Percentiles rank a stretch among this genome's conserved stretches.
These are phyloP conservation scores for Aureobasidium sp. DNA, from an alignment of 2,329 filamentous ascomycete species.

Conservation along the genomic window DNA sequence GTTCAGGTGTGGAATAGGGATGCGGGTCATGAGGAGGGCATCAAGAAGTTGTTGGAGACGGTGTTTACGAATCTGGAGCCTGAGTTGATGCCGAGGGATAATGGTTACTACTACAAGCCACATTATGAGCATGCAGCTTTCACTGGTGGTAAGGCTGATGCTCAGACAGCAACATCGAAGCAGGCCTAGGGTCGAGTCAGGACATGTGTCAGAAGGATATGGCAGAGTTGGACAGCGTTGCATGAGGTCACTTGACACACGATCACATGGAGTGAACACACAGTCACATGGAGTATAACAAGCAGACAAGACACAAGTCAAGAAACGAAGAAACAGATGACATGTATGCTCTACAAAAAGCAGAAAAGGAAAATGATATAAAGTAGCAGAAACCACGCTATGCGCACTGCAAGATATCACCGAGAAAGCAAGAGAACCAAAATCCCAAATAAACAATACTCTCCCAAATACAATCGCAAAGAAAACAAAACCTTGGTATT, in stretches of 20 bases:
- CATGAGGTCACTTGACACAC: background rate
- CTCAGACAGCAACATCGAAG: background rate
- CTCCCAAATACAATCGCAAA: constrained; percentile 5
- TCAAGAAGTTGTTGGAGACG: constrained; percentile 76
- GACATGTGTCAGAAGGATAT: background rate
- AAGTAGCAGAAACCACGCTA: constrained; percentile 23
- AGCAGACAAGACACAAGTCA: background rate
- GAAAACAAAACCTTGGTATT: constrained; percentile 39
- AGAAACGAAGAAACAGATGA: background rate
- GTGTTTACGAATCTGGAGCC: constrained; percentile 78
- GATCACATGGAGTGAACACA: too few species aligned
- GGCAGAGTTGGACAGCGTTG: background rate
- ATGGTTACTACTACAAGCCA: constrained; percentile 78
- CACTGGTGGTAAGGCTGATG: background rate
- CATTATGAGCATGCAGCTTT: constrained; percentile 89
- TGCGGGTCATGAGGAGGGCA: constrained; percentile 79
- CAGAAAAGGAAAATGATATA: background rate
- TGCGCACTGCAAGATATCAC: constrained; percentile 20
- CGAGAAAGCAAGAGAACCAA: constrained; percentile 9
- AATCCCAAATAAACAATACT: constrained; percentile 12
- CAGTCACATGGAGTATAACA: background rate
- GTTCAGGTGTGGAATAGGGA: constrained; percentile 96
- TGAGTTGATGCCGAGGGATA: constrained; percentile 74
- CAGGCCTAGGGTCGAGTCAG: too few species aligned
- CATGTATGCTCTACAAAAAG: constrained; percentile 20